Base-by-base conservation (phyloP, 257 asterid species). In the Gynochthodes officinalis region DNA sequence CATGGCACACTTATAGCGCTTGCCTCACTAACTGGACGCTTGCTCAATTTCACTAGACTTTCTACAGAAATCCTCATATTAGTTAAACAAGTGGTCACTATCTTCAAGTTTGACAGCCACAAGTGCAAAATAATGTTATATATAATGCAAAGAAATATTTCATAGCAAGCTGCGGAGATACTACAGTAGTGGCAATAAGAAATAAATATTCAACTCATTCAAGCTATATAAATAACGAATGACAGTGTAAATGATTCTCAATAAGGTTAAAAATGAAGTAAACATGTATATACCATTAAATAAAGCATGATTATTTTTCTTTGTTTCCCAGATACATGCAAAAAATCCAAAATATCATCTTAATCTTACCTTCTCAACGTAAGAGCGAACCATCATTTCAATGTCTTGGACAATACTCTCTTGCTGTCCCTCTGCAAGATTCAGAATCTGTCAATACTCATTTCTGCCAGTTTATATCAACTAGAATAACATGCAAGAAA, bases 321-420 rank as follows among this genome's bases (percentile, higher is more conserved):
- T n/a, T n/a, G n/a, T 13, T 10, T 42, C 8, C 10, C 13, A 6
- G 10, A 42, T 42, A 42, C 48, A 42, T 6, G 13, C 19, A 23
- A 66, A 25, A 8, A 67, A 43, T 7, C n/a, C 27, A 57, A 57
- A 39, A 37, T 23, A 42, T 33, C 48, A 39, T 55, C 18, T 35
- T 11, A 54, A 21, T 32, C 81, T 54, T 84, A 93, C 98, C 94
- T 93, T 93, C 76, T 86, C 97, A 83, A 93, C 98, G 64, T 93
- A 93, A 83, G 96, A 86, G 42, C 97, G 97, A 64, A 93, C 98
- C 98, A 93, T 93, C 83, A 69, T 89, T 86, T 93, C 98, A 59
- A 93, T 93, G 81, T 93, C 98, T 84, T 93, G 87, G 62, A 93
- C 98, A 23, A 93, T 93, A 76, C 78, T 81, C 27, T 93, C 98